phyloP scores from a whole-genome alignment of 2,329 filamentous ascomycete species.

The Aschersonia sp. region DNA sequence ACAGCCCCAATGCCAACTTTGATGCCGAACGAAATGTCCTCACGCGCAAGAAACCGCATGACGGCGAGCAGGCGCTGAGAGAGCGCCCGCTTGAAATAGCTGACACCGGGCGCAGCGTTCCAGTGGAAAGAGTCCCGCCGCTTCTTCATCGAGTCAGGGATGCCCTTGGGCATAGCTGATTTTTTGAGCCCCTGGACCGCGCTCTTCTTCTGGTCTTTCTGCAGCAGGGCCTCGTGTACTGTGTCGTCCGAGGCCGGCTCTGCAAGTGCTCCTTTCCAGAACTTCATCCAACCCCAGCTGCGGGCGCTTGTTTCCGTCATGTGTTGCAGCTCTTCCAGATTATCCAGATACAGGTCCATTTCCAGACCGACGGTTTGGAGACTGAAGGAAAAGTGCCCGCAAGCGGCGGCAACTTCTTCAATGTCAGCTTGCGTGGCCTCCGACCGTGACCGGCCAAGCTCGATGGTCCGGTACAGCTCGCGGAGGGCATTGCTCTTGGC shows the following conservation, averaged over 20 bases:
- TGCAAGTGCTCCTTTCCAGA: conserved; percentile 43
- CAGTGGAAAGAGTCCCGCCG: conserved; percentile 40
- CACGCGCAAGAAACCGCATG: conserved; percentile 33
- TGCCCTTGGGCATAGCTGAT: conserved; percentile 39
- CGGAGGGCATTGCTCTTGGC: conserved; percentile 64
- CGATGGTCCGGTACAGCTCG: conserved; percentile 66
- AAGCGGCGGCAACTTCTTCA: conserved; percentile 94
- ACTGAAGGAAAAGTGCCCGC: conserved; percentile 90
- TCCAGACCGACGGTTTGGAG: conserved; percentile 84
- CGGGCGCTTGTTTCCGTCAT: conserved; percentile 44
- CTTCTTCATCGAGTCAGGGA: conserved; percentile 36
- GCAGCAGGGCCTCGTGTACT: conserved; percentile 26
- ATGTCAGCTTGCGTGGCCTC: conserved; percentile 79
- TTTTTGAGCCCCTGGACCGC: conserved; percentile 28
- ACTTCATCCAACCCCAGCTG: conserved; percentile 74
- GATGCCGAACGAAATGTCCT: conserved; percentile 61
- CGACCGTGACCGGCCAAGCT: conserved; percentile 51
- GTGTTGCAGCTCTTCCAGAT: conserved; percentile 74
- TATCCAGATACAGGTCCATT: conserved; percentile 66
- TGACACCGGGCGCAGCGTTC: conserved; percentile 36
- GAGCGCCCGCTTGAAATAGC: conserved; percentile 23
- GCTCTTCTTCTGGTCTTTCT: conserved; percentile 23
- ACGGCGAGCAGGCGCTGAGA: conserved; percentile 31
- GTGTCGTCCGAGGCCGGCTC: conserved; percentile 17
- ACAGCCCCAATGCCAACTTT: conserved; percentile 88